These are phyloP conservation scores for Saccharum officinarum DNA, from an alignment of 176 grass and related monocot species.

Conservation along the genomic window DNA sequence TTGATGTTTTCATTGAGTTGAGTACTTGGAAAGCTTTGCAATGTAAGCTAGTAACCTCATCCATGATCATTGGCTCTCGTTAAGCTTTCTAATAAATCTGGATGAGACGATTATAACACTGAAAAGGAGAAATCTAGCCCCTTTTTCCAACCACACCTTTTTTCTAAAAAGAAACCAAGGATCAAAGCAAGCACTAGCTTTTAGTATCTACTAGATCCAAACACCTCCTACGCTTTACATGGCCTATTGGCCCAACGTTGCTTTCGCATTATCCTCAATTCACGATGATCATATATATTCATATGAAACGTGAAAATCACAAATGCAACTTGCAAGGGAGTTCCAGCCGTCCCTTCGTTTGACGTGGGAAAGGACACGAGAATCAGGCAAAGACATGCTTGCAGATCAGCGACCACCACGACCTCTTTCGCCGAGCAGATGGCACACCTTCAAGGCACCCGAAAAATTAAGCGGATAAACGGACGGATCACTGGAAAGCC, in stretches of 20 bases:
- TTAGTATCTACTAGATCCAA: not conserved
- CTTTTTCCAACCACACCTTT: not conserved
- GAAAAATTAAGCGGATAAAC: too few species aligned
- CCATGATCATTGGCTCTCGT: too few species aligned
- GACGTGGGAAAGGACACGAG: not conserved
- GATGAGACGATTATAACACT: too few species aligned
- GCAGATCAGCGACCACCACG: not conserved
- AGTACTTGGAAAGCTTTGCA: too few species aligned
- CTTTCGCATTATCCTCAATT: not conserved
- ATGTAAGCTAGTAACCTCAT: too few species aligned
- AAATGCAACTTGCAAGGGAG: not conserved
- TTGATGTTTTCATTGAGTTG: too few species aligned
- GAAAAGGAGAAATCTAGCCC: not conserved
- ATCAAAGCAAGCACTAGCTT: not conserved
- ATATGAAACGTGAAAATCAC: not conserved
- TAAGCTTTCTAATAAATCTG: too few species aligned
- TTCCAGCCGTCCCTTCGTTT: not conserved
- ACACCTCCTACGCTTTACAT: not conserved
- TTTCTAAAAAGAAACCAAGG: not conserved
- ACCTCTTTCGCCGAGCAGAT: not conserved
- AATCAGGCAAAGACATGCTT: not conserved
- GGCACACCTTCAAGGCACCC: too few species aligned
- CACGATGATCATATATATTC: not conserved
- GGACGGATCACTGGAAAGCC: too few species aligned
- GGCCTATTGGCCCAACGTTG: not conserved